Evolutionary conservation across 352 stramenopile species (phyloP).

Genomic region (Achlya hypogyna): DNA sequence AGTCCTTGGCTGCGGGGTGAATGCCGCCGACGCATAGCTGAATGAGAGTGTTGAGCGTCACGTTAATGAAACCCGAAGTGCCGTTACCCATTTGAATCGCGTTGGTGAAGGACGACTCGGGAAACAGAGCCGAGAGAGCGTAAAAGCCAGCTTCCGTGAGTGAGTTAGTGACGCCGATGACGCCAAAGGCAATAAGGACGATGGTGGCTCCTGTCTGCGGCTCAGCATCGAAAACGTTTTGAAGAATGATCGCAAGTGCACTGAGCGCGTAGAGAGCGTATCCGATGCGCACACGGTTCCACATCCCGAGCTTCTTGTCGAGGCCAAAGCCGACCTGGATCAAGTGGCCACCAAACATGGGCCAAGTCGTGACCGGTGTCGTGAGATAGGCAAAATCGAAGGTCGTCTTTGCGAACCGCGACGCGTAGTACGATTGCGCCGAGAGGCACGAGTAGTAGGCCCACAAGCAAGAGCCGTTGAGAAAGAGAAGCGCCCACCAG

Average conservation of each 20-base stretch:
- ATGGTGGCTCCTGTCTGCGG: slow-evolving; percentile 33
- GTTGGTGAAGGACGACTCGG: slow-evolving; percentile 48
- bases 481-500: slow-evolving; percentile 57
- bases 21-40: slow-evolving; percentile 40
- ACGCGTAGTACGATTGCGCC: slow-evolving; percentile 47
- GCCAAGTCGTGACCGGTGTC: slow-evolving; percentile 47
- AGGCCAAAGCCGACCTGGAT: slow-evolving; percentile 45
- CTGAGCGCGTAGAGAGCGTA: slow-evolving; percentile 45
- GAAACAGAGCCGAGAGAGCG: slow-evolving; percentile 47
- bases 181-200: slow-evolving; percentile 45
- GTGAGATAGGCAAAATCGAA: slow-evolving; percentile 61
- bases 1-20: slow-evolving; percentile 31
- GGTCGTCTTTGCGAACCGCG: slow-evolving; percentile 32
- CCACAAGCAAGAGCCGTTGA: slow-evolving; percentile 66
- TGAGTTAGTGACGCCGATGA: slow-evolving; percentile 46
- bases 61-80: slow-evolving; percentile 42
- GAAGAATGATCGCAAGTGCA: slow-evolving; percentile 56
- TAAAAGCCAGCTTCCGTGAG: slow-evolving; percentile 52
- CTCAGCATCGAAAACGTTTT: slow-evolving; percentile 5
- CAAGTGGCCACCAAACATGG: slow-evolving; percentile 45
- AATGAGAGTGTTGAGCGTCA: slow-evolving; percentile 46
- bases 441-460: slow-evolving; percentile 69
- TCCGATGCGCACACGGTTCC: slow-evolving; percentile 36
- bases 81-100: slow-evolving; percentile 55
- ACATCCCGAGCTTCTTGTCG: slow-evolving; percentile 47